Conservation (phyloP, 202 grass and related monocot genomes). For the Eragrostis tef region DNA sequence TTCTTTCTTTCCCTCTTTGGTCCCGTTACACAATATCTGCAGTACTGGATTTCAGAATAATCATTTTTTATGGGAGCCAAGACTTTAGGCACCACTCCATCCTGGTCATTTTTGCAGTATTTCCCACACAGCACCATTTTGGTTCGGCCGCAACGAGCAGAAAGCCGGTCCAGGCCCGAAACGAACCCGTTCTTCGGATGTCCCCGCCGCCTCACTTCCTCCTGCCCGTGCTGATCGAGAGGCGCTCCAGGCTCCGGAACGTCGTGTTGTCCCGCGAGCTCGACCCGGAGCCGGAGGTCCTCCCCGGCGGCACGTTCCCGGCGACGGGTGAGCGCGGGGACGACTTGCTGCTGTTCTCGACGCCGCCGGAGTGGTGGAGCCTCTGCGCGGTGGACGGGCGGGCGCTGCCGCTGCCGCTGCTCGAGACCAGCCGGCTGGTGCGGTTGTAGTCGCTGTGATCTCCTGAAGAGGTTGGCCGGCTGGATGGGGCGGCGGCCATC, state of each 20-base stretch:
- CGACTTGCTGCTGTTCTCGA: constrained; percentile 51
- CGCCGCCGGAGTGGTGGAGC: constrained; percentile 65
- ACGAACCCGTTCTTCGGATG: not conserved
- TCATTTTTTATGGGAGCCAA: not conserved
- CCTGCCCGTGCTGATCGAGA: constrained; percentile 66
- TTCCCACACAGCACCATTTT: not conserved
- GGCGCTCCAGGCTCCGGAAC: constrained; percentile 70
- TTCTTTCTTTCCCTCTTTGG: not conserved
- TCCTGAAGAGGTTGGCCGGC: constrained; percentile 56
- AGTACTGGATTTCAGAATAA: not conserved
- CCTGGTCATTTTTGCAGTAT: not conserved
- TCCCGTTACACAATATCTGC: not conserved
- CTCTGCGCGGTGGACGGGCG: constrained; percentile 63
- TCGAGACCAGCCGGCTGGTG: constrained; percentile 51
- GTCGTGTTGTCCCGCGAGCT: constrained; percentile 51
- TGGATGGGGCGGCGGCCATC: constrained; percentile 50
- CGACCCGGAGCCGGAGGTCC: constrained; percentile 30
- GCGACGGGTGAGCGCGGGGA: constrained; percentile 49
- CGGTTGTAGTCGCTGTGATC: constrained; percentile 51
- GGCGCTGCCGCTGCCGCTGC: constrained; percentile 50
- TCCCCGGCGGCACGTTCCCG: constrained; percentile 27
- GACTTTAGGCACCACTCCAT: not conserved
- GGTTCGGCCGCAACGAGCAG: not conserved
- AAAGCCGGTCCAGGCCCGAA: not conserved
- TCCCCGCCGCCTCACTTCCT: constrained; percentile 58